Evolutionary conservation across 148 eudicot species (phyloP).

Genomic region (Polygonum aviculare): DNA sequence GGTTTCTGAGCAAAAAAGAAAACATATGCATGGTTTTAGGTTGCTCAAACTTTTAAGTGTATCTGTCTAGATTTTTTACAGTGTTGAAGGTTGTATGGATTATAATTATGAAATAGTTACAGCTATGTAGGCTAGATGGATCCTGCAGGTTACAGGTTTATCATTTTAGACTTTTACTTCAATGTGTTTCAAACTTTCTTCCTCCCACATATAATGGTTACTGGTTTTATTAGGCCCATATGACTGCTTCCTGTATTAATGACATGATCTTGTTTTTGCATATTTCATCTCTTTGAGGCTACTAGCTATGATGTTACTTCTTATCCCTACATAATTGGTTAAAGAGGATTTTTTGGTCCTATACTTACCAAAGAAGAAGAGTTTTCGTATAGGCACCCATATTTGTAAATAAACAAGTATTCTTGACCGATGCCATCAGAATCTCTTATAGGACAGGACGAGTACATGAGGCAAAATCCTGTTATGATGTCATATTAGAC

Average conservation of each 20-base stretch:
- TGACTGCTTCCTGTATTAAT: not conserved
- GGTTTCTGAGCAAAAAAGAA: not conserved
- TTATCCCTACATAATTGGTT: not conserved
- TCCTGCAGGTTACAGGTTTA: not conserved
- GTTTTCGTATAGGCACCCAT: conserved; percentile 48
- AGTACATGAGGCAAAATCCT: conserved; percentile 27
- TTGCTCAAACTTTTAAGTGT: not conserved
- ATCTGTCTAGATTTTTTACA: not conserved
- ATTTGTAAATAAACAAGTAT: conserved; percentile 57
- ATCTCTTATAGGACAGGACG: conserved; percentile 39
- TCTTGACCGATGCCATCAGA: conserved; percentile 57
- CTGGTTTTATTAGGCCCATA: not conserved
- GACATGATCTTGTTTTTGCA: not conserved
- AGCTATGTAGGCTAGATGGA: not conserved
- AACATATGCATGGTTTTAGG: not conserved
- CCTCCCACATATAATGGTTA: not conserved
- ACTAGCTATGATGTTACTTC: not conserved
- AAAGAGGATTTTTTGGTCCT: conserved; percentile 3
- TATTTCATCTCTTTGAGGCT: not conserved
- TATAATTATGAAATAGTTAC: not conserved
- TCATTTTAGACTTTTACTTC: not conserved
- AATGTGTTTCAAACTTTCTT: not conserved
- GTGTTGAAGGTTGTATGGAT: not conserved
- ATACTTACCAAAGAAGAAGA: not conserved
- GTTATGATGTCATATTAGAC: conserved; percentile 62